Base-by-base conservation (phyloP, 1,284 basidiomycete species). In the Ceratobasidium papillatum region DNA sequence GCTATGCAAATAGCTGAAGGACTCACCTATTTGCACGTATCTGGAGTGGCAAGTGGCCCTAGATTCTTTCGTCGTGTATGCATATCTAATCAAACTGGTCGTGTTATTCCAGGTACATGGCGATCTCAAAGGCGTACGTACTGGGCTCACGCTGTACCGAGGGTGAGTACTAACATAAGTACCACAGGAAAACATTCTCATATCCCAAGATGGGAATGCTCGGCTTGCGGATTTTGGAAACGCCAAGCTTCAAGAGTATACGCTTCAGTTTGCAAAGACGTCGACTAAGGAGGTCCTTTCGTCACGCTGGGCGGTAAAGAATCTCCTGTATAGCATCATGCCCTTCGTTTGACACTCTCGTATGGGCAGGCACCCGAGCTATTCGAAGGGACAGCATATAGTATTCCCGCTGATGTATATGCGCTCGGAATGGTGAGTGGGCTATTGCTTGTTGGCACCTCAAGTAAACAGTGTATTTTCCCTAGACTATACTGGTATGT, bases 181-280 rank as follows among this genome's bases (percentile, higher is more conserved):
- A 41, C 38, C 14, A 14, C 14, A 65, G 63, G 8, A n/a, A 0
- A 66, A 66, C 32, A 47, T 66, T 4, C 47, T 66, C 4, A 51
- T 66, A 17, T 51, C 45, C 25, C 19, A 34, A 2, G n/a, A 38
- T 19, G 64, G 64, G 7, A 17, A 12, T 12, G 47, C 64, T 2
- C 3, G 32, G n/a, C 47, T 66, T 7, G 36, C 64, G 1, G 47
- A 66, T 45, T 66, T 66, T 66, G 64, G 64, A 2, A 61, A 61
- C 32, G 58, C 58, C 5, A 38, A 3, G 2, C 14, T 38, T 3
- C 32, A 41, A n/a, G 32, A 22, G 1, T 22, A 19, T 19, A 38
- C 58, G 4, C 34, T 61, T 1, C 17, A 61, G 12, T 61, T 61
- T n/a, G 38, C 58, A 22, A 12, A 17, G 25, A 34, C 54, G 4